Conservation (phyloP, 306 rosid genomes). For the Quercus robur region DNA sequence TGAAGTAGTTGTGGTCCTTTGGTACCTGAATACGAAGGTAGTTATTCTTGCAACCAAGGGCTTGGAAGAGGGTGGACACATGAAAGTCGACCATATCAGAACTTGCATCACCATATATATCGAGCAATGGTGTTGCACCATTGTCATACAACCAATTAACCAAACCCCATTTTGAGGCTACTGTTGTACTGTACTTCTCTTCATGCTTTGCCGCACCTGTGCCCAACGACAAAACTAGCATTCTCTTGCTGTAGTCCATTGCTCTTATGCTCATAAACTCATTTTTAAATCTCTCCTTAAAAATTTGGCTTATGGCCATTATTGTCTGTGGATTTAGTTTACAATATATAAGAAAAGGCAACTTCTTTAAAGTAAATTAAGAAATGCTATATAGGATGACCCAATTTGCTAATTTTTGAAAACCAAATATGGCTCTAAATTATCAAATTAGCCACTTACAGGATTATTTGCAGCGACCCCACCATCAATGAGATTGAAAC, state of each 20-base stretch:
- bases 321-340: slow-evolving; percentile 23
- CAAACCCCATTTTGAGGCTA: slow-evolving; percentile 39
- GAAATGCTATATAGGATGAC: not conserved
- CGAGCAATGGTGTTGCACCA: slow-evolving; percentile 38
- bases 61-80: slow-evolving; percentile 37
- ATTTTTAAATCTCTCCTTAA: slow-evolving; percentile 6
- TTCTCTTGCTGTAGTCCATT: not conserved
- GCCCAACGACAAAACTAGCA: slow-evolving; percentile 43
- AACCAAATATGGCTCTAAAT: not conserved
- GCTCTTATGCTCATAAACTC: not conserved
- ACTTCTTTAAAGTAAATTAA: not conserved
- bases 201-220: slow-evolving; percentile 37
- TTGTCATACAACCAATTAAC: slow-evolving; percentile 26
- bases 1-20: not conserved
- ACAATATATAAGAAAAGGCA: not conserved
- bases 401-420: too few relatives aligned
- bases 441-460: slow-evolving; percentile 11
- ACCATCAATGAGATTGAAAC: slow-evolving; percentile 38
- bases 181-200: slow-evolving; percentile 35
- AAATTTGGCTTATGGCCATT: slow-evolving; percentile 35
- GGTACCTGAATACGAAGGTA: slow-evolving; percentile 39
- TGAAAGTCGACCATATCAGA: slow-evolving; percentile 45
- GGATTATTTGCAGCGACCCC: slow-evolving; percentile 48
- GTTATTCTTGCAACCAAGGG: slow-evolving; percentile 2
- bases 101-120: slow-evolving; percentile 32